A percentile compares a stretch with the other conserved stretches of the same genome.
These are phyloP conservation scores for Leccinum variicolor DNA, from an alignment of 768 basidiomycete genomes.

Conservation along the genomic window DNA sequence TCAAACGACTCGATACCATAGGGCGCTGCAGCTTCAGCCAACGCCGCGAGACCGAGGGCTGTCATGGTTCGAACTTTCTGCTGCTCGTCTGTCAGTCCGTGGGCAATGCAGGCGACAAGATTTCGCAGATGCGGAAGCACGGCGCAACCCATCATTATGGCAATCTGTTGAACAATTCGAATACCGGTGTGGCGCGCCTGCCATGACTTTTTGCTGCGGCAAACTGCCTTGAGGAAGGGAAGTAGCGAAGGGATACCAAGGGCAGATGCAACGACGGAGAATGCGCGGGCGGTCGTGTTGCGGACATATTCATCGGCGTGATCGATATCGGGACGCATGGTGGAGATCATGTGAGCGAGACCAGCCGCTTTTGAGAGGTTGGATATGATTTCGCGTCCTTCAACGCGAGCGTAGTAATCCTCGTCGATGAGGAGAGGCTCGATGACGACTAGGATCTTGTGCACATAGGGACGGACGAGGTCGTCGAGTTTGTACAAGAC, in stretches of 20 bases:
- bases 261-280: conserved; percentile 98
- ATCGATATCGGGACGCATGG: conserved; percentile 99
- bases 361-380: conserved; percentile 98
- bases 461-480: conserved; percentile 96
- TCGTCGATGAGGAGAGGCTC: conserved; percentile 98
- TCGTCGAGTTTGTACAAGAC: conserved; percentile 99
- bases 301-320: conserved; percentile 99
- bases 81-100: conserved; percentile 73
- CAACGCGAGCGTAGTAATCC: conserved; percentile 94
- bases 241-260: conserved; percentile 96
- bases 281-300: conserved; percentile 97
- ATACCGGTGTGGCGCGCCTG: conserved; percentile 99
- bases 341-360: conserved; percentile 99
- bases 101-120: conserved; percentile 92
- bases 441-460: conserved; percentile 99
- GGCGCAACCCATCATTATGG: conserved; percentile 99
- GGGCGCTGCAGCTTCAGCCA: conserved; percentile 95
- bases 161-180: conserved; percentile 98
- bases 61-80: conserved; percentile 83
- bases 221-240: conserved; percentile 97
- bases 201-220: conserved; percentile 99
- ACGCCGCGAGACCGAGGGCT: conserved; percentile 75
- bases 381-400: conserved; percentile 98
- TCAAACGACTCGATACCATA: conserved; percentile 99
- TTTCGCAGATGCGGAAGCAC: conserved; percentile 96